These are phyloP conservation scores for Stephanodiscus triporus DNA, from an alignment of 108 stramenopile genomes.

Conservation along the genomic window DNA sequence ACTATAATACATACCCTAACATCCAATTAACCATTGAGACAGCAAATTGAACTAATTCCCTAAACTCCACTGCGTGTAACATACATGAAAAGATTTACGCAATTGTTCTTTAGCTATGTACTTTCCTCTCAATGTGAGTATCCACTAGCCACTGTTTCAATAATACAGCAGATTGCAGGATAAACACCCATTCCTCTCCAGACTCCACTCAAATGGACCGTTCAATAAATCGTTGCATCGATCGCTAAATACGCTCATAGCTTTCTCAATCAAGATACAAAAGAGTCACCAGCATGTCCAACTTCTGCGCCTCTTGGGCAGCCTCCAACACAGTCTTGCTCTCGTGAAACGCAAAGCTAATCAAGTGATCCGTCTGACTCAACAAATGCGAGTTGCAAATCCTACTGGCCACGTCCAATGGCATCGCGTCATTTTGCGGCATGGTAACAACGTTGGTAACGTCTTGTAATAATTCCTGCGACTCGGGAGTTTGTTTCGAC, in stretches of 20 bases:
- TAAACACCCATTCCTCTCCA: background rate
- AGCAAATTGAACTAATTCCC: too few relatives aligned
- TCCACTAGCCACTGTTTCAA: too few relatives aligned
- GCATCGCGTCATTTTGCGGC: slow-evolving; percentile 86
- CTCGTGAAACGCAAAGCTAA: slow-evolving; percentile 95
- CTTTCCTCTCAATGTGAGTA: too few relatives aligned
- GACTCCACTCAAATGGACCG: background rate
- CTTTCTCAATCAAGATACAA: slow-evolving; percentile 80
- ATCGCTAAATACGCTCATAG: background rate
- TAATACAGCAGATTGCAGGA: too few relatives aligned
- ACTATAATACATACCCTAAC: too few relatives aligned
- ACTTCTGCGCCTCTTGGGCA: slow-evolving; percentile 82
- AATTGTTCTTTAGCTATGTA: too few relatives aligned
- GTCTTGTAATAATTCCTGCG: slow-evolving; percentile 79
- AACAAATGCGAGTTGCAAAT: slow-evolving; percentile 92
- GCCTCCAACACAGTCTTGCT: slow-evolving; percentile 90
- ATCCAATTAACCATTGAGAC: too few relatives aligned
- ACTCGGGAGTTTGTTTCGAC: slow-evolving; percentile 83
- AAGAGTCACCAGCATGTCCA: slow-evolving; percentile 90
- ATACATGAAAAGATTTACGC: too few relatives aligned
- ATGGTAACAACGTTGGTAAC: slow-evolving; percentile 82
- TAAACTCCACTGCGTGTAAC: too few relatives aligned
- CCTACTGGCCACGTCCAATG: slow-evolving; percentile 84
- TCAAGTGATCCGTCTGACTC: slow-evolving; percentile 89
- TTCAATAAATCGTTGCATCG: background rate